Evolutionary conservation across 371 early-diverging fungal genomes (phyloP), one percentile per base, ranked within the genome.

Genomic region (Syncephalastrum sp.): DNA sequence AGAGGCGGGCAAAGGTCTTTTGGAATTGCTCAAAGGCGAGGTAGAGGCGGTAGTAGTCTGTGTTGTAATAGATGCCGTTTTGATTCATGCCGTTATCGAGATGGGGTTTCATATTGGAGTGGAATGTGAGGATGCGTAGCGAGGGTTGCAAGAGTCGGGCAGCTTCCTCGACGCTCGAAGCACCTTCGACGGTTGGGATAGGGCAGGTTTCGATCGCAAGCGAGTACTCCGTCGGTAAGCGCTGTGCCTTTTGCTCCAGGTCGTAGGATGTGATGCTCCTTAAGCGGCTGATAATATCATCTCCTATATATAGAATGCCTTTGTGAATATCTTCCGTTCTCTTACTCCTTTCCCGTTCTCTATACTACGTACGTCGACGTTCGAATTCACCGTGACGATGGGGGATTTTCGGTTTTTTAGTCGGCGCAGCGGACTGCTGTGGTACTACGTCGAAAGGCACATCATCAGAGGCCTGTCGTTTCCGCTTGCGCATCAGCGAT

Each of bases 301-400:
- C 79, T 2, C 79, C 79, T 78, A 56, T 4, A 42, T 14, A 24
- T n/a, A 43, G 47, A 14, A 48, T 33, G 54, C 38, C 23, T 10
- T 10, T 44, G 8, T 42, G 10, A 24, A 17, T 51, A 46, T 23
- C 42, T 41, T 17, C 5, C 29, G 24, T 24, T 8, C 5, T 19
- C 19, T 21, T 48, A 21, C 12, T 27, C 38, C 33, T 33, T 33
- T 33, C 8, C 8, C 8, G 3, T 13, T 14, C 43, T 16, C 13
- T 42, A 4, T 16, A 15, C 17, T 16, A 63, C 67, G 67, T 71
- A 79, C 79, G 79, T 71, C 79, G 62, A 46, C 65, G 64, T 42
- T 78, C 79, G 57, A 78, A 78, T 56, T 73, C 79, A 24, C 79
- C 79, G 51, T 78, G 75, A 19, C 79, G 61, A 59, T 79, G 79